A percentile compares a stretch with the other conserved stretches of the same genome.
Conservation (phyloP, 768 basidiomycete genomes). For the Boletus edulis region DNA sequence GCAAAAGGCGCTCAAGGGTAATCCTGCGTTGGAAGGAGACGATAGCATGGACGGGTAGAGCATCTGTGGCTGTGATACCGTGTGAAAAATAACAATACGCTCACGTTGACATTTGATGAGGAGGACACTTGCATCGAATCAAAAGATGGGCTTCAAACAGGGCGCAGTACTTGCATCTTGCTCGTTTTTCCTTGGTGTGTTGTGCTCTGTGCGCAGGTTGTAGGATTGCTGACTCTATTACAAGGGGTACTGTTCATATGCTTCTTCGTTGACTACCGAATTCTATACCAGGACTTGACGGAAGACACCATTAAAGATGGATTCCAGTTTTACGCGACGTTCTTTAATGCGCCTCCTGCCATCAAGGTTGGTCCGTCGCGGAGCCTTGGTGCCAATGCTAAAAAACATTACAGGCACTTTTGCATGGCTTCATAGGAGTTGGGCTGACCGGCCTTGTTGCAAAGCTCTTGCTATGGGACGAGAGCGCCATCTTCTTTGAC, state of each 20-base stretch:
- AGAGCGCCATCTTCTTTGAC: conserved; percentile 94
- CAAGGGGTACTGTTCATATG: conserved; percentile 81
- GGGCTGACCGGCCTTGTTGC: conserved; percentile 71
- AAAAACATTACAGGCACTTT: conserved; percentile 55
- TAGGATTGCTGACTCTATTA: neutral
- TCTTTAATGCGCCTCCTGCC: conserved; percentile 89
- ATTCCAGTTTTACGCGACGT: conserved; percentile 88
- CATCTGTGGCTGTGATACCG: conserved; percentile 21
- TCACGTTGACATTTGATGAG: neutral
- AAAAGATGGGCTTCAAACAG: conserved; percentile 81
- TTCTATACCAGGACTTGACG: conserved; percentile 69
- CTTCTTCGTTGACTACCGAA: conserved; percentile 82
- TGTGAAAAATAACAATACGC: conserved; percentile 8
- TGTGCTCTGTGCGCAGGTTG: conserved; percentile 18
- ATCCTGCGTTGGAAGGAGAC: neutral
- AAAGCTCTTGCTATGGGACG: conserved; percentile 86
- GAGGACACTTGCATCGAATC: neutral
- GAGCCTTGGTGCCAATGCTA: neutral
- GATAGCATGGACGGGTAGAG: conserved; percentile 14
- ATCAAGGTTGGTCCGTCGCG: conserved; percentile 66
- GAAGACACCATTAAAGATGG: conserved; percentile 70
- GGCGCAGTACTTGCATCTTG: conserved; percentile 85
- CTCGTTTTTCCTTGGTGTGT: conserved; percentile 86
- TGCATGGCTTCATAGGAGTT: conserved; percentile 82
- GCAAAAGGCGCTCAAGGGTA: conserved; percentile 48